Evolutionary conservation across 2,329 filamentous ascomycete genomes (phyloP), one percentile per base, ranked within the genome.

Genomic region (Claviceps pazoutovae): DNA sequence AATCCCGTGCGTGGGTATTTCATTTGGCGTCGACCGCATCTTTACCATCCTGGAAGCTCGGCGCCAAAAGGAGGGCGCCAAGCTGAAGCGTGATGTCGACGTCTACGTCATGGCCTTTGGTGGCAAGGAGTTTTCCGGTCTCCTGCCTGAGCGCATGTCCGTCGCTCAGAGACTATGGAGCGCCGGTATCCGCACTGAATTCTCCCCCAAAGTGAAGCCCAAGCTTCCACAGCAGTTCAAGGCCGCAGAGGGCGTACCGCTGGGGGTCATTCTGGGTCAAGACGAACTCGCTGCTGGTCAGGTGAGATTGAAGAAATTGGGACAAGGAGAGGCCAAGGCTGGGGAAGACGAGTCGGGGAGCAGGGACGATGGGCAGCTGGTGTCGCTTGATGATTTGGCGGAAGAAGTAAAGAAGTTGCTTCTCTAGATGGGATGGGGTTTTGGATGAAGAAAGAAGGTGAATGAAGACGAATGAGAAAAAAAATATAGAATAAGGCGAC

Each of bases 21-120:
- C 90, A 1, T 96, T 97, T 63, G 91, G 91, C 51, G 88, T 96
- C 48, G 91, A 97, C 68, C 84, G 91, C 60, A 96, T 97, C 62
- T 95, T 95, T 71, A 88, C 86, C 60, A 90, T 96, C 63, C 88
- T 84, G 57, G 90, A 95, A 67, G 83, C 87, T 13, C 77, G 83
- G 48, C 76, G 88, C 63, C 81, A 79, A 55, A 78, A 75, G 51
- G 78, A 80, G 53, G 74, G 79, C 59, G 80, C 79, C 55, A 78
- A 76, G 53, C 78, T 80, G 53, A 75, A 78, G 60, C 76, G 50
- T 74, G 86, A 56, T 75, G 76, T 57, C 2, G 90, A 97, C 63
- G 89, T 90, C 46, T 96, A 82, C 68, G 85, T 97, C 62, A 97
- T 97, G 89, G 89, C 89, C 0, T 89, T 96, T 62, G 90, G 88